Evolutionary conservation across 1,284 basidiomycete species (phyloP), one percentile per base, ranked within the genome.

Genomic region (Fomes fomentarius): DNA sequence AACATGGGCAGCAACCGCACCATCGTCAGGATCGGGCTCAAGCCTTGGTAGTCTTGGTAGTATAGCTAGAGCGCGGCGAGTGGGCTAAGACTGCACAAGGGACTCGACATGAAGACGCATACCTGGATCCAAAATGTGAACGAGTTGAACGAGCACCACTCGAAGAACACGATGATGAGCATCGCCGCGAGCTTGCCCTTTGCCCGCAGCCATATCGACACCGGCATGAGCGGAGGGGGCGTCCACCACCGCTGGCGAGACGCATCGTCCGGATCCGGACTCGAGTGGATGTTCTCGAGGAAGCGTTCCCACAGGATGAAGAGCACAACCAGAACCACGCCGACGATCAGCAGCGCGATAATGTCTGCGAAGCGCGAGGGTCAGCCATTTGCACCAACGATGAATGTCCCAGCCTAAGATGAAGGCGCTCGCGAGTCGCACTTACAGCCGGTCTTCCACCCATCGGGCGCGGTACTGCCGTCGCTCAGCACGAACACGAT

Each of bases 401-500:
- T 7, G 22, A 15, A n/a, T n/a, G n/a, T n/a, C n/a, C n/a, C n/a
- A n/a, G n/a, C n/a, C n/a, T n/a, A n/a, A n/a, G n/a, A n/a, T n/a
- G n/a, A n/a, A n/a, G n/a, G n/a, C n/a, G n/a, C n/a, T n/a, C n/a
- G n/a, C n/a, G 11, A 24, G 46, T 44, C 22, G 14, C 34, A 74
- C 89, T 60, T 66, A 92, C 90, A 93, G 10, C 79, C 74, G 0
- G 89, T 92, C 47, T 69, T 75, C 91, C 92, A 96, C 15, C 84
- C 80, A 11, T 85, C 60, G 0, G 85, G 79, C 0, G 89, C 91
- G 10, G 80, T 73, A 40, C 83, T 80, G 1, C 89, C 93, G 64
- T 93, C 84, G 41, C 87, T 85, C 1, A 96, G 79, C 0, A 87
- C 84, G 64, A 95, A 96, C 12, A 91, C 80, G 58, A 96, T 77